Evolutionary conservation across 176 grass and related monocot species (phyloP), one percentile per base, ranked within the genome.

Genomic region (Aegilops umbellulata): DNA sequence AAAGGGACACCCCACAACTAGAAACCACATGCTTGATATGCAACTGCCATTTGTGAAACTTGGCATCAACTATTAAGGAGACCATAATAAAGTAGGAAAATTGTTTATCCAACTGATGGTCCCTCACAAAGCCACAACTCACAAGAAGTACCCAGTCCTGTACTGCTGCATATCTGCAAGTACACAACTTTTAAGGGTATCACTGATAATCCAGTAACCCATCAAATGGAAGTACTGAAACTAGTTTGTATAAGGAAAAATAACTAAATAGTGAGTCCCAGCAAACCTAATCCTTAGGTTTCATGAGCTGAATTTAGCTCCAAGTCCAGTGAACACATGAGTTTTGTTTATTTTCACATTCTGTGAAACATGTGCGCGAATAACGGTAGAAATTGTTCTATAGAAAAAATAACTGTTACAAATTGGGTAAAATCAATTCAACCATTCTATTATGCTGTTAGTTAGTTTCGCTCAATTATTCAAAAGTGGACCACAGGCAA

Each of bases 401-500:
- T 29, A 49, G 41, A 29, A 29, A 73, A 75, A 51, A 10, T 7
- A 35, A 38, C 20, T 29, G 27, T 60, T 23, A 61, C 3, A 60
- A 42, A 39, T 17, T 53, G 22, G 47, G 25, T 80, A 30, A 36
- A 49, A 60, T 67, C 10, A 8, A 15, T 34, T 30, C n/a, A 32
- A 24, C 78, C 41, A 60, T 67, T 60, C 2, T 16, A 84, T 60
- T 23, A 10, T 23, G 7, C 14, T 41, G 8, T 1, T 79, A 30
- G 47, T 19, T 82, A 27, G 36, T 49, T 75, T 61, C 66, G 82
- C 65, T 79, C 57, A 74, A 88, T 81, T 44, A 65, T 64, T 61
- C 30, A 77, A 57, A 1, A 82, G 14, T 65, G 90, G 86, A 91
- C 90, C 90, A 82, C 86, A 73, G 41, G 69, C 77, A 91, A 70